These are phyloP conservation scores for Artemisia argyi DNA, from an alignment of 129 eudicot genomes.

Conservation along the genomic window DNA sequence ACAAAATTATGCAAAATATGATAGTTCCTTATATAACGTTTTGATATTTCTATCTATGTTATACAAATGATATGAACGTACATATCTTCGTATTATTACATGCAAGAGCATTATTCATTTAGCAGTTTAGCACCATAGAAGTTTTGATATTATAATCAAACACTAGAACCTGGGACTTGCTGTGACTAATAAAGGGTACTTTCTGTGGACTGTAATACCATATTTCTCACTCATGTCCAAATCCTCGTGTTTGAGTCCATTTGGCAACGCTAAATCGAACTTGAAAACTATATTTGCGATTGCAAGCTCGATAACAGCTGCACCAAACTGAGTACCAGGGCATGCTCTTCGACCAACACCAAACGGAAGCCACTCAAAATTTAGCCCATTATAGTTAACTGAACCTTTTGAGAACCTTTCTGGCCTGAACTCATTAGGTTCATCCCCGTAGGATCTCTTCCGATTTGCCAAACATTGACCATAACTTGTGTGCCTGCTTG, in stretches of 20 bases:
- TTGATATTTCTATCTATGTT: too few species aligned
- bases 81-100: not conserved
- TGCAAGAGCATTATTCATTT: not conserved
- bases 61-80: too few species aligned
- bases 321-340: conserved; percentile 1
- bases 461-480: conserved; percentile 9
- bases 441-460: conserved; percentile 1
- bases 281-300: conserved; percentile 9
- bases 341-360: not conserved
- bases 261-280: conserved; percentile 1
- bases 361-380: conserved; percentile 1
- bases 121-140: not conserved
- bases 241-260: conserved; percentile 10
- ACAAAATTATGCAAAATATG: too few species aligned
- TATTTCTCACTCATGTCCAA: conserved; percentile 18
- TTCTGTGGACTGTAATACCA: conserved; percentile 6
- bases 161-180: not conserved
- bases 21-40: too few species aligned
- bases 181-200: not conserved
- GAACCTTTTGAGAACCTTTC: not conserved
- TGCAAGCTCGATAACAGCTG: not conserved
- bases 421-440: not conserved
- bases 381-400: not conserved
- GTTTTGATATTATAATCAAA: not conserved
- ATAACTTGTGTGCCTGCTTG: conserved; percentile 6